Conservation (phyloP, 257 asterid genomes). For the Eustoma russellianum region DNA sequence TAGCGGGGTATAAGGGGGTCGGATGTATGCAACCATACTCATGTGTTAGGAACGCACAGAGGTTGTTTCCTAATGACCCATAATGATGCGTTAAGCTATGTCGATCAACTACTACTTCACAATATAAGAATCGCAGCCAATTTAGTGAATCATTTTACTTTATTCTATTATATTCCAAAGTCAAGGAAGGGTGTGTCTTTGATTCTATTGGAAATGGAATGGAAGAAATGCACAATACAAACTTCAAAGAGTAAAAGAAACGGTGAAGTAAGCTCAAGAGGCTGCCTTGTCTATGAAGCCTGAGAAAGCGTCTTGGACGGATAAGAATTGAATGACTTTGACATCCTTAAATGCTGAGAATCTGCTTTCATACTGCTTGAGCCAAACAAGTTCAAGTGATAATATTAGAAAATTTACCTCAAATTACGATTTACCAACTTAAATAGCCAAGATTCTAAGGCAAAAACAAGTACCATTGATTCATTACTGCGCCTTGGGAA, state of each 20-base stretch:
- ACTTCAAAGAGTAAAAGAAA: background rate
- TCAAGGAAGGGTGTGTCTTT: too few species aligned
- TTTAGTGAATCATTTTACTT: too few species aligned
- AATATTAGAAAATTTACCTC: background rate
- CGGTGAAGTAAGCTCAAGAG: constrained; percentile 10
- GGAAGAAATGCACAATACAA: background rate
- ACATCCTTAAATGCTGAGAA: constrained; percentile 72
- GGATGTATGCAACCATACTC: too few species aligned
- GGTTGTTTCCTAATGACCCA: too few species aligned
- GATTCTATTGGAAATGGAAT: too few species aligned
- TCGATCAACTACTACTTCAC: too few species aligned
- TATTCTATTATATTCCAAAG: too few species aligned
- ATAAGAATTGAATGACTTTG: constrained; percentile 83
- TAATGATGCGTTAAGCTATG: too few species aligned
- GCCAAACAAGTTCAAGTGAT: constrained; percentile 10
- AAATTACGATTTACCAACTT: background rate
- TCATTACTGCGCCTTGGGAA: constrained; percentile 76
- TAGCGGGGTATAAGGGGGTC: too few species aligned
- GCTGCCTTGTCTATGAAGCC: constrained; percentile 87
- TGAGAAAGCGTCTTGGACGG: constrained; percentile 80
- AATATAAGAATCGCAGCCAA: too few species aligned
- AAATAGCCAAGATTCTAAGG: background rate
- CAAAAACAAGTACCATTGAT: constrained; percentile 50
- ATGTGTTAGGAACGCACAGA: too few species aligned
- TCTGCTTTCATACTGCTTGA: constrained; percentile 53